Evolutionary conservation across 2,329 filamentous ascomycete species (phyloP).

Genomic region (Podosphaera xanthii): DNA sequence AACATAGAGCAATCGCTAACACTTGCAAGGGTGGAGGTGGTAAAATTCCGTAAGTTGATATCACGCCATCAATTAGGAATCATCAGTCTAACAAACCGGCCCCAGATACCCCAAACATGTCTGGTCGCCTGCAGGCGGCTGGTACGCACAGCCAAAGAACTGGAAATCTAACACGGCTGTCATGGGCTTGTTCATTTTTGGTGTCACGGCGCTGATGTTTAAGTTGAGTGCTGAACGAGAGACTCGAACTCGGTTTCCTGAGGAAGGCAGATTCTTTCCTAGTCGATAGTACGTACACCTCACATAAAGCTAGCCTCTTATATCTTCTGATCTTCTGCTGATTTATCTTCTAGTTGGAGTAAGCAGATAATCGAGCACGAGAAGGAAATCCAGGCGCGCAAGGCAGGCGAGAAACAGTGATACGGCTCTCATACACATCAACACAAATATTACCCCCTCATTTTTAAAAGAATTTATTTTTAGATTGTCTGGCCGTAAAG

Average conservation of each 20-base stretch:
- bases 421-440: too few relatives aligned
- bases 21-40: constrained; percentile 48
- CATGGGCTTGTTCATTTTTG: constrained; percentile 42
- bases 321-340: constrained; percentile 8
- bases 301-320: neutral
- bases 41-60: constrained; percentile 39
- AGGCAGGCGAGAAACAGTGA: constrained; percentile 1
- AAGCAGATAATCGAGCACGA: constrained; percentile 50
- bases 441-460: too few relatives aligned
- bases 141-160: constrained; percentile 87
- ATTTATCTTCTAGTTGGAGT: constrained; percentile 35
- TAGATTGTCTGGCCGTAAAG: too few relatives aligned
- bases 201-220: constrained; percentile 45
- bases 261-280: constrained; percentile 55
- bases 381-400: constrained; percentile 25
- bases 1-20: constrained; percentile 19
- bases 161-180: constrained; percentile 83
- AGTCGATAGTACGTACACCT: constrained; percentile 49
- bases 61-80: constrained; percentile 2
- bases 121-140: constrained; percentile 95
- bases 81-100: constrained; percentile 7
- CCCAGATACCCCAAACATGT: constrained; percentile 89
- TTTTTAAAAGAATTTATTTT: too few relatives aligned
- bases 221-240: constrained; percentile 54
- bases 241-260: constrained; percentile 50